A percentile compares a stretch with the other conserved stretches of the same genome.
Conservation (phyloP, 2,329 filamentous ascomycete species). For the Botrytis medusae region DNA sequence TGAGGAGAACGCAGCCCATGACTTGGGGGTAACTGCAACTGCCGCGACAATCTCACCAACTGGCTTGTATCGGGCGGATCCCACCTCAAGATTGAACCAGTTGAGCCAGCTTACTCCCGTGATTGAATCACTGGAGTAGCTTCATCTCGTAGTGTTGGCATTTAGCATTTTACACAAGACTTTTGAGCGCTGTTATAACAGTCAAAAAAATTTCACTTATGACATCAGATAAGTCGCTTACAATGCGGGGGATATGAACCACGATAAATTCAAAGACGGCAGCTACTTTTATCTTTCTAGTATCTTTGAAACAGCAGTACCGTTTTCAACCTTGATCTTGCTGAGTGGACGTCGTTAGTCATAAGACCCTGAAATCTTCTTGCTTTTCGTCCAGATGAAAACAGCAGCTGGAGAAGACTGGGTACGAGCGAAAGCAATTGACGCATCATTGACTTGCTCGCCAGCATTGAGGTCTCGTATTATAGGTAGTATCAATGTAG, state of each 20-base stretch:
- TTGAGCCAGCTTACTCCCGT: neutral
- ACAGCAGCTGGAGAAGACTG: neutral
- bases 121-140: neutral
- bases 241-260: neutral
- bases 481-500: neutral
- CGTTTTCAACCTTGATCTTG: neutral
- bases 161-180: too few species aligned
- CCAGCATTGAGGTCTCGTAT: neutral
- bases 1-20: neutral
- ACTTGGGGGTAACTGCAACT: neutral
- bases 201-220: neutral
- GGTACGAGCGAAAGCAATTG: neutral
- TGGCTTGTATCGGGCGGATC: neutral
- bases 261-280: neutral
- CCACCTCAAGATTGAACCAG: neutral
- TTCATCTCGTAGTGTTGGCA: neutral
- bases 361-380: neutral
- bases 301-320: too few species aligned
- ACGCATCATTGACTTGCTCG: too few species aligned
- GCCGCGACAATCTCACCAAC: neutral
- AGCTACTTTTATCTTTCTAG: neutral
- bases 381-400: neutral
- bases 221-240: neutral
- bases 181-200: neutral
- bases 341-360: neutral